Base-by-base conservation (phyloP, 1,139 yeast species). In the Scheffersomyces segobiensis region DNA sequence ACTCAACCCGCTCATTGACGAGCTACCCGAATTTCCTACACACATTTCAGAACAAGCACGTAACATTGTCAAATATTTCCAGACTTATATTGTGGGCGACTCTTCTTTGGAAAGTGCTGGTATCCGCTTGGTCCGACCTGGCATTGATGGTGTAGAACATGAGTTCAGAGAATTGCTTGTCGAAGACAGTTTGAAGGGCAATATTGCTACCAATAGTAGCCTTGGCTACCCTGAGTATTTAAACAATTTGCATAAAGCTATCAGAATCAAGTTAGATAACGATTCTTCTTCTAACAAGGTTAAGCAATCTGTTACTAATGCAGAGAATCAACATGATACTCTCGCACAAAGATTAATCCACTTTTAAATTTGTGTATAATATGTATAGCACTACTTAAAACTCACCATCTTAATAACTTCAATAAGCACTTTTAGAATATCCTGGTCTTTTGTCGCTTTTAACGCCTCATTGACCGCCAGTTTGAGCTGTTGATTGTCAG, bases 1-100 rank as follows among this genome's bases (percentile, higher is more conserved):
- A 26, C 75, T 90, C 22, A 80, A 80, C 55, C 77, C 86, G 3
- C 68, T 84, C n/a, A 65, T 81, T 53, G 86, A 83, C 65, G 88
- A 86, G 64, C 75, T 95, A 52, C 98, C 98, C 0, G 85, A 76
- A 39, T 72, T 91, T 21, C 87, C 87, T 6, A 89, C 96, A 0
- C 87, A 82, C 46, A 85, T 93, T 53, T 90, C 93, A 8, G 68
- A 70, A 54, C 93, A 91, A 68, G 89, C 91, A 1, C 80, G 90
- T 21, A 86, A 85, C 57, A 72, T 93, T 59, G 76, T 93, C 49
- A 70, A 69, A 17, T 82, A 77, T 66, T 81, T 87, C 70, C 84
- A 86, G 53, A 64, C 67, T 46, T 71, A 79, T 14, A 73, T 84
- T 39, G 67, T 71, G 52, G 82, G 85, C 0, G 61, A 71, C 18